Base-by-base conservation (phyloP, 2,329 filamentous ascomycete species). In the Apiospora koreana region DNA sequence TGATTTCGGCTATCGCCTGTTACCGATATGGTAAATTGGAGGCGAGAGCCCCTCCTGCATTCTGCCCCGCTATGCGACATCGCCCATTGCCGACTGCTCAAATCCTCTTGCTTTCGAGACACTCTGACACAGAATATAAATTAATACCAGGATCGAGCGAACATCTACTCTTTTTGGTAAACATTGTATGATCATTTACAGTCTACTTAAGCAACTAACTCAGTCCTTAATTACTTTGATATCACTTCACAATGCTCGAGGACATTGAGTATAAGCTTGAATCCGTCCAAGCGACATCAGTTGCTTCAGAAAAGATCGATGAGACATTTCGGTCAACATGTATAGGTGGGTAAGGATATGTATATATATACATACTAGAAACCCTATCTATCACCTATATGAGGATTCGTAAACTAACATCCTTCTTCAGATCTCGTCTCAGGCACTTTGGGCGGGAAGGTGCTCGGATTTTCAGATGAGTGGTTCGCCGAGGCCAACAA, bases 401-500 rank as follows among this genome's bases (percentile, higher is more conserved):
- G 54, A 69, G 46, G 65, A 5, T 9, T 35, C 54, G 54, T 35
- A 23, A n/a, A 62, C 41, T 18, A 41, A 67, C 35, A 16, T 65
- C 70, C 31, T n/a, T 48, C 23, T 21, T 23, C 72, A 91, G 89
- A 92, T 77, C 82, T 92, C 67, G 81, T 91, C 69, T 92, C 89
- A 54, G 85, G 86, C 8, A 82, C 87, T 8, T 80, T 92, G 62
- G 90, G 89, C 72, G 89, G 89, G 71, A 89, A 88, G 78, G 83
- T 92, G 70, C 84, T 92, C 23, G 91, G 85, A 70, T 90, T 87
- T 79, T 92, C 90, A 66, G 88, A 92, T 77, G 83, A 92, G 81
- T 92, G 89, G 88, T 92, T 92, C 77, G 90, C 90, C 58, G 87
- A 90, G 74, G 90, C 90, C 28, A 76, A 83, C 70, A 92, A 92